Evolutionary conservation across 2,329 filamentous ascomycete genomes (phyloP).

Genomic region (Exserohilum turcica): DNA sequence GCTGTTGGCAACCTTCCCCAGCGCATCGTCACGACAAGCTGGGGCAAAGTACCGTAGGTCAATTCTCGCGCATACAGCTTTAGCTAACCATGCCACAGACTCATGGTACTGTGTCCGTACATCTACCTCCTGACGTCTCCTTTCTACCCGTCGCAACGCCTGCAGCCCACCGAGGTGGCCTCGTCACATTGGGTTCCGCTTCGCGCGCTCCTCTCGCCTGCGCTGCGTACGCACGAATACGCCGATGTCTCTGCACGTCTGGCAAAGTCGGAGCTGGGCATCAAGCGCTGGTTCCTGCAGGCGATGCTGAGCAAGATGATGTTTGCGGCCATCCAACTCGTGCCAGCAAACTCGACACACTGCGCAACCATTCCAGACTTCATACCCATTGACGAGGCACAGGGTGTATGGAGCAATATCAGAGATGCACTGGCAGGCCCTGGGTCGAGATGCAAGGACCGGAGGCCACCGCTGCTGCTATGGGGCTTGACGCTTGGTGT

Average conservation of each 20-base stretch:
- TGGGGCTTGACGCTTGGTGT: slow-evolving; percentile 73
- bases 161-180: slow-evolving; percentile 72
- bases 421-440: slow-evolving; percentile 24
- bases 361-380: slow-evolving; percentile 61
- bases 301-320: slow-evolving; percentile 68
- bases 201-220: slow-evolving; percentile 63
- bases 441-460: slow-evolving; percentile 39
- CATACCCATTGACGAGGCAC: slow-evolving; percentile 39
- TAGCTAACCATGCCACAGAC: too few relatives aligned
- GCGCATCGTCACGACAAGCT: slow-evolving; percentile 67
- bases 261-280: slow-evolving; percentile 59
- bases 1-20: slow-evolving; percentile 68
- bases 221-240: slow-evolving; percentile 65
- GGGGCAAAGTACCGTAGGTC: slow-evolving; percentile 66
- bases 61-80: neutral
- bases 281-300: slow-evolving; percentile 61
- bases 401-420: slow-evolving; percentile 15
- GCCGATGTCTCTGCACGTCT: slow-evolving; percentile 69
- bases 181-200: slow-evolving; percentile 73
- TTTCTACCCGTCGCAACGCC: slow-evolving; percentile 60
- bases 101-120: slow-evolving; percentile 73
- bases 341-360: slow-evolving; percentile 65
- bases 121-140: slow-evolving; percentile 66
- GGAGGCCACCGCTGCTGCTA: slow-evolving; percentile 61
- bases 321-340: slow-evolving; percentile 67